Conservation (phyloP, 2,329 filamentous ascomycete species). For the Paecilomyces sp. region DNA sequence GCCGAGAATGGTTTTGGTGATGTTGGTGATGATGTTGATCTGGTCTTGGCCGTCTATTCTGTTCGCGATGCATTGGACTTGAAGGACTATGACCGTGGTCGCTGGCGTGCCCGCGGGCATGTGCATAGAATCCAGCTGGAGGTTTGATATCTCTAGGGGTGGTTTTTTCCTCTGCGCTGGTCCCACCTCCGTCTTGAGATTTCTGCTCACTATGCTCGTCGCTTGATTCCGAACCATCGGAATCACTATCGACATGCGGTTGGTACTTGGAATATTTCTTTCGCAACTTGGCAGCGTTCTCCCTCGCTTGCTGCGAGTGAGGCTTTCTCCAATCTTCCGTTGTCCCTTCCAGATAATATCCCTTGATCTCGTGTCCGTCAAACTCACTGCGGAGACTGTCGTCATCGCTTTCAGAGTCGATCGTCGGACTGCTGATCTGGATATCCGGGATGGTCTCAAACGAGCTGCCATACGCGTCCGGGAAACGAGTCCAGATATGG, state of each 20-base stretch:
- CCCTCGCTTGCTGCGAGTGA: constrained; percentile 29
- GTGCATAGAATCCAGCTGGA: background rate
- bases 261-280: constrained; percentile 27
- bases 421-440: constrained; percentile 15
- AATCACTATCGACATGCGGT: constrained; percentile 29
- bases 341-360: constrained; percentile 27
- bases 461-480: constrained; percentile 1
- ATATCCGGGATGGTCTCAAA: constrained; percentile 9
- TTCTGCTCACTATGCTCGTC: background rate
- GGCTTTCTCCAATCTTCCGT: constrained; percentile 30
- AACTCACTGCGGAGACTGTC: background rate
- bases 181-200: background rate
- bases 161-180: background rate
- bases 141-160: background rate
- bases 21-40: background rate
- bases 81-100: background rate
- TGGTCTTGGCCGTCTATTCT: background rate
- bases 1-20: background rate
- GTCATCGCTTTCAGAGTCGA: constrained; percentile 11
- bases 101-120: background rate
- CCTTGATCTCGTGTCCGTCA: constrained; percentile 17
- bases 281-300: constrained; percentile 21
- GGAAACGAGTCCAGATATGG: constrained; percentile 17
- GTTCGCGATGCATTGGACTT: background rate
- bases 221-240: background rate